Evolutionary conservation across 192 early-diverging fungal species (phyloP).

Genomic region (Funneliformis geosporum): DNA sequence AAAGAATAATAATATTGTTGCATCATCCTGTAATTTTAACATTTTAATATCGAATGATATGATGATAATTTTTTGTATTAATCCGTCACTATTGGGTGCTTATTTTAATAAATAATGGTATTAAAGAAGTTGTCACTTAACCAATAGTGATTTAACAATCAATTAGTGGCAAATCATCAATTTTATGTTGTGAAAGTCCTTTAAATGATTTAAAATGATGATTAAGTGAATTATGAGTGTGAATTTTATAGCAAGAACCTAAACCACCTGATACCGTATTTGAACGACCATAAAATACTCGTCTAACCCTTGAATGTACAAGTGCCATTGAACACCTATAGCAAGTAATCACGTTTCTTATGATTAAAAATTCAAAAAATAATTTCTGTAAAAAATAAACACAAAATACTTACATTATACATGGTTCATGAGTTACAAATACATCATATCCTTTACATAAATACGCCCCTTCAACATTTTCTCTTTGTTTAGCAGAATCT

Average conservation of each 20-base stretch:
- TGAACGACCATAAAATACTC: slow-evolving; percentile 77
- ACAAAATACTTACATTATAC: slow-evolving; percentile 67
- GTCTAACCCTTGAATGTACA: slow-evolving; percentile 87
- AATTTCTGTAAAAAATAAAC: not conserved
- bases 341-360: slow-evolving; percentile 14
- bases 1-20: too few species aligned
- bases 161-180: slow-evolving; percentile 6
- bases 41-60: too few species aligned
- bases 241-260: slow-evolving; percentile 67
- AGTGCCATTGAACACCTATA: slow-evolving; percentile 86
- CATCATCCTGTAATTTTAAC: too few species aligned
- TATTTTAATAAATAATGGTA: too few species aligned
- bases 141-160: slow-evolving; percentile 16
- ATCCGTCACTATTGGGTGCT: too few species aligned
- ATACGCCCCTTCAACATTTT: slow-evolving; percentile 51
- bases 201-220: slow-evolving; percentile 69
- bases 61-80: too few species aligned
- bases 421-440: slow-evolving; percentile 83
- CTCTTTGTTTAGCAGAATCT: slow-evolving; percentile 1
- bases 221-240: slow-evolving; percentile 68
- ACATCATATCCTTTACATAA: slow-evolving; percentile 83
- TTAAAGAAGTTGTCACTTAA: too few species aligned
- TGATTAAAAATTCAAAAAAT: slow-evolving; percentile 22
- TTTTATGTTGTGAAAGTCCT: slow-evolving; percentile 3
- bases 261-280: slow-evolving; percentile 51